phyloP scores from a whole-genome alignment of 1,139 yeast species.

The Geotrichum armillariae region DNA sequence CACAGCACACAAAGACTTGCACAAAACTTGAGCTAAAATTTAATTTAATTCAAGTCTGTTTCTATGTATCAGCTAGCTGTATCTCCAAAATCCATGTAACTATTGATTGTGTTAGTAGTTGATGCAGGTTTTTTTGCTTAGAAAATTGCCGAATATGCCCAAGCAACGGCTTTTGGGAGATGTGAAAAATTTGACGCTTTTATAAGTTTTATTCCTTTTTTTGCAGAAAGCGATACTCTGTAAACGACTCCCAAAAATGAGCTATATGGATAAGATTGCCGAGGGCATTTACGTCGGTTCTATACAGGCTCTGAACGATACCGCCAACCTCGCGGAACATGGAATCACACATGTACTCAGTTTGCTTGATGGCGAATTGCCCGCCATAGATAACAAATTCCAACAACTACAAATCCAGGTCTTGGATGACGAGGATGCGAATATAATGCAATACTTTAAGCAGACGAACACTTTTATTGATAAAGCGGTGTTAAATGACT shows the following conservation, averaged over 20 bases:
- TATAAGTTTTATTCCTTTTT: too few relatives aligned
- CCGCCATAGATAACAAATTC: slow-evolving; percentile 35
- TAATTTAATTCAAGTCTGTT: too few relatives aligned
- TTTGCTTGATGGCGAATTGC: slow-evolving; percentile 52
- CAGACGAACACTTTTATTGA: slow-evolving; percentile 68
- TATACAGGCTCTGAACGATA: slow-evolving; percentile 33
- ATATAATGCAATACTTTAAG: slow-evolving; percentile 62
- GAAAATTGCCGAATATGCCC: too few relatives aligned
- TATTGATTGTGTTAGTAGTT: too few relatives aligned
- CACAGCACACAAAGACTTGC: too few relatives aligned
- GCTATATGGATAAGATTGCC: slow-evolving; percentile 35
- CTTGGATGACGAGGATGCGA: slow-evolving; percentile 62
- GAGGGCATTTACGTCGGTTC: slow-evolving; percentile 39
- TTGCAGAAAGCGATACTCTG: too few relatives aligned
- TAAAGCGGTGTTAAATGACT: slow-evolving; percentile 47
- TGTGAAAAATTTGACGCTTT: too few relatives aligned
- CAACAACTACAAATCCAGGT: slow-evolving; percentile 65
- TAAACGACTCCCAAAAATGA: slow-evolving; percentile 12
- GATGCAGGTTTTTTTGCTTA: too few relatives aligned
- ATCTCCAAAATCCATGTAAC: too few relatives aligned
- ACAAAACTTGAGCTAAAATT: too few relatives aligned
- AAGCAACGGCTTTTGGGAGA: too few relatives aligned
- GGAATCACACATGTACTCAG: slow-evolving; percentile 69
- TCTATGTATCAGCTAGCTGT: too few relatives aligned
- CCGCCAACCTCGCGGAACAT: slow-evolving; percentile 29